A percentile compares a stretch with the other conserved stretches of the same genome.
These are phyloP conservation scores for Adansonia grandidieri DNA, from an alignment of 441 rosid genomes.

Conservation along the genomic window DNA sequence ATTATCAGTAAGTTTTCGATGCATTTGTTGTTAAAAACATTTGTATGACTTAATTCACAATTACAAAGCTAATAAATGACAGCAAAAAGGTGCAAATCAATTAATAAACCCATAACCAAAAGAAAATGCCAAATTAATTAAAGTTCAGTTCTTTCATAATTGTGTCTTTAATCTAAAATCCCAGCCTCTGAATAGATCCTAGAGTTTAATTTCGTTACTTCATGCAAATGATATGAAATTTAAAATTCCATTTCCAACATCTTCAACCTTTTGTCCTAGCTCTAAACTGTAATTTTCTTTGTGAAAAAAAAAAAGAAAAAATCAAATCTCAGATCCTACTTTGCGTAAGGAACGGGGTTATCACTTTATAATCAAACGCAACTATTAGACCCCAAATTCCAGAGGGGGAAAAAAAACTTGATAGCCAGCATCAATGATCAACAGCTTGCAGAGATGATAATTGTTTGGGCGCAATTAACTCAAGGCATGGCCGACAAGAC, in stretches of 20 bases:
- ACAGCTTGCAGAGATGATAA: neutral
- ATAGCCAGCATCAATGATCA: neutral
- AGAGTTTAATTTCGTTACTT: too few relatives aligned
- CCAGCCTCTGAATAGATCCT: neutral
- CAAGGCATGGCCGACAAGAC: neutral
- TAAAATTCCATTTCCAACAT: too few relatives aligned
- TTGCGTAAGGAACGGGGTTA: neutral
- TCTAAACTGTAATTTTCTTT: too few relatives aligned
- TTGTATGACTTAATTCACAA: too few relatives aligned
- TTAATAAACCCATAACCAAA: too few relatives aligned
- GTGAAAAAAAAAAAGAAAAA: too few relatives aligned
- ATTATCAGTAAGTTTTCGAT: neutral
- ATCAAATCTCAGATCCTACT: neutral
- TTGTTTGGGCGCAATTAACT: neutral
- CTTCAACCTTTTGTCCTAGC: too few relatives aligned
- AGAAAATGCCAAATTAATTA: neutral
- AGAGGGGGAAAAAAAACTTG: too few relatives aligned
- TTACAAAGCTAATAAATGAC: too few relatives aligned
- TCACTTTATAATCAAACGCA: neutral
- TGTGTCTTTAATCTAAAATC: neutral
- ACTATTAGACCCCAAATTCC: too few relatives aligned
- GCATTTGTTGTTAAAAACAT: too few relatives aligned
- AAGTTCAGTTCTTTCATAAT: neutral
- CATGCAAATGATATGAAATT: too few relatives aligned
- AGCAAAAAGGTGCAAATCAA: constrained; percentile 14